These are phyloP conservation scores for Sechiopsis laciniata DNA, from an alignment of 306 rosid genomes.

Conservation along the genomic window DNA sequence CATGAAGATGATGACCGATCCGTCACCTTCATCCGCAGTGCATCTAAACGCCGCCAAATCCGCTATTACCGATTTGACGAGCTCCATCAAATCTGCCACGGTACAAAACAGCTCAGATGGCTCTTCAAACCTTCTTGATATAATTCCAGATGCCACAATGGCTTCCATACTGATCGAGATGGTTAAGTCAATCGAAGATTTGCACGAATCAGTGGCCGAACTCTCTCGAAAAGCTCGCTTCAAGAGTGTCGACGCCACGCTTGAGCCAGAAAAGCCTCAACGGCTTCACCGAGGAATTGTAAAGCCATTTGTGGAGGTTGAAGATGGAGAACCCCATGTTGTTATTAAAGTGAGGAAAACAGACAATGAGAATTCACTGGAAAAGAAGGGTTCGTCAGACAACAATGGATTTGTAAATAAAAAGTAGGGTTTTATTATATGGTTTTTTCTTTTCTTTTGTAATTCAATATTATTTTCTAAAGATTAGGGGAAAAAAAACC, in stretches of 20 bases:
- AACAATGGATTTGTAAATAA: conserved; percentile 7
- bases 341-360: conserved; percentile 37
- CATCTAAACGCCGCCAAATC: conserved; percentile 45
- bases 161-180: conserved; percentile 58
- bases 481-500: neutral
- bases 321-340: conserved; percentile 29
- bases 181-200: conserved; percentile 49
- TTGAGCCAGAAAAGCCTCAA: conserved; percentile 52
- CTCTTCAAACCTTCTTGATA: conserved; percentile 35
- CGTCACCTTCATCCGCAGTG: conserved; percentile 34
- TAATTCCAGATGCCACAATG: conserved; percentile 55
- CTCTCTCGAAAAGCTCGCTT: conserved; percentile 61
- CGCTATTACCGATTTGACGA: conserved; percentile 49
- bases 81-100: conserved; percentile 34
- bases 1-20: conserved; percentile 52
- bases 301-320: conserved; percentile 47
- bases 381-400: conserved; percentile 5
- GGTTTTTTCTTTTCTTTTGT: neutral
- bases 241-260: conserved; percentile 36
- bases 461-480: neutral
- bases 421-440: neutral
- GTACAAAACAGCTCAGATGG: conserved; percentile 20
- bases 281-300: conserved; percentile 64
- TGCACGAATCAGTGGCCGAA: conserved; percentile 52
- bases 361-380: conserved; percentile 19